Conservation (phyloP, 2,329 filamentous ascomycete species). For the Calonectria leucothoes region DNA sequence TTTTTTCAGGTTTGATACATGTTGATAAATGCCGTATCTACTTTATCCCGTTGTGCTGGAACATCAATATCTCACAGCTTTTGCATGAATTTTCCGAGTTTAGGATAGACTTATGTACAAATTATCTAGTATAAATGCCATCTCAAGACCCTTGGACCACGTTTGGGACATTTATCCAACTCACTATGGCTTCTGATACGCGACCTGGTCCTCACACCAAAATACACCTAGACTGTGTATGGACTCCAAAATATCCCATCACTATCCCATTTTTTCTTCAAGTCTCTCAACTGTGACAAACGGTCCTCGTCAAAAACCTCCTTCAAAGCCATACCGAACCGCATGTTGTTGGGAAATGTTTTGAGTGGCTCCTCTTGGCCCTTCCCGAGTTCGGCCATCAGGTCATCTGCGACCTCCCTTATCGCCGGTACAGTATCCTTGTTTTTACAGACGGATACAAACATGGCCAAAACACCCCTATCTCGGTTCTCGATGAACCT, state of each 20-base stretch:
- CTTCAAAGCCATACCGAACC: conserved; percentile 25
- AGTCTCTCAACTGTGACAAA: conserved; percentile 27
- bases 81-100: no score
- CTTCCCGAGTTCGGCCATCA: conserved; percentile 22
- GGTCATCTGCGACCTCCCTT: conserved; percentile 11
- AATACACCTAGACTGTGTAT: conserved; percentile 9
- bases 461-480: conserved; percentile 26
- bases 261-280: conserved; percentile 40
- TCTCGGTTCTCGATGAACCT: conserved; percentile 38
- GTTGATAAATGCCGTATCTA: no score
- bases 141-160: no score
- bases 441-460: conserved; percentile 22
- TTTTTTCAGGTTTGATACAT: no score
- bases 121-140: no score
- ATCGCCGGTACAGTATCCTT: conserved; percentile 22
- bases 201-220: not conserved
- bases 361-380: conserved; percentile 21
- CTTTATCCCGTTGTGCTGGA: no score
- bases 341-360: conserved; percentile 38
- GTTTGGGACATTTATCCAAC: no score
- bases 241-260: conserved; percentile 43
- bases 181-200: not conserved
- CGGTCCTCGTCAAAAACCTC: conserved; percentile 34
- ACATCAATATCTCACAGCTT: no score
- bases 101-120: no score